These are phyloP conservation scores for Aspergillus thermomutatus DNA, from an alignment of 2,329 filamentous ascomycete genomes.

Conservation along the genomic window DNA sequence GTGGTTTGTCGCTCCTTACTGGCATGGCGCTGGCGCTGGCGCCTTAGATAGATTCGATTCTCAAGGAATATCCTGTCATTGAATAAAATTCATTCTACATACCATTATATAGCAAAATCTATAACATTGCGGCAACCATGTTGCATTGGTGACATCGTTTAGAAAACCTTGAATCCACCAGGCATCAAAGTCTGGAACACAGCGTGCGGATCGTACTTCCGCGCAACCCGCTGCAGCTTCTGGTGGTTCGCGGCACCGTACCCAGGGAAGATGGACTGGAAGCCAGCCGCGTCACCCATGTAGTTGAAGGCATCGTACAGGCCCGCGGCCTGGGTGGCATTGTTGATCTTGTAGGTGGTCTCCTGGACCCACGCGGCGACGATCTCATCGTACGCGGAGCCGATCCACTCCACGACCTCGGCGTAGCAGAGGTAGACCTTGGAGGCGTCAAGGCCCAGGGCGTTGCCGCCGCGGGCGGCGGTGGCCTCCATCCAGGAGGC, in stretches of 20 bases:
- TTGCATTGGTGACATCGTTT: too few relatives aligned
- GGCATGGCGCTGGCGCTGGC: too few relatives aligned
- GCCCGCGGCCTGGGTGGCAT: conserved; percentile 22
- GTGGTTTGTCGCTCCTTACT: too few relatives aligned
- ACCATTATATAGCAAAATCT: too few relatives aligned
- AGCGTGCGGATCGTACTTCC: conserved; percentile 36
- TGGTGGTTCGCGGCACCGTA: conserved; percentile 35
- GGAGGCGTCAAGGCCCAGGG: conserved; percentile 25
- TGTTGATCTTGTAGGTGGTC: conserved; percentile 29
- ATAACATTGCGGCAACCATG: too few relatives aligned
- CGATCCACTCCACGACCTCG: conserved; percentile 36
- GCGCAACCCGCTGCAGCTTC: conserved; percentile 27
- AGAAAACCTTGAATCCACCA: conserved; percentile 39
- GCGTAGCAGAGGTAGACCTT: conserved; percentile 41
- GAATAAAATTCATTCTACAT: too few relatives aligned
- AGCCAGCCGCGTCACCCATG: conserved; percentile 33
- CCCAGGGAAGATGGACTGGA: conserved; percentile 33
- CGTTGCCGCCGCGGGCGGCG: conserved; percentile 22
- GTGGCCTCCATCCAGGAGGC: conserved; percentile 35
- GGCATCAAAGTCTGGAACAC: conserved; percentile 38
- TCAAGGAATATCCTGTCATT: too few relatives aligned
- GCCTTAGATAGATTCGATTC: too few relatives aligned
- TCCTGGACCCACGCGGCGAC: conserved; percentile 33
- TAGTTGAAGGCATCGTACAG: conserved; percentile 33
- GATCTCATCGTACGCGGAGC: conserved; percentile 21